Conservation (phyloP, 768 basidiomycete species). For the Lactifluus rugatus region DNA sequence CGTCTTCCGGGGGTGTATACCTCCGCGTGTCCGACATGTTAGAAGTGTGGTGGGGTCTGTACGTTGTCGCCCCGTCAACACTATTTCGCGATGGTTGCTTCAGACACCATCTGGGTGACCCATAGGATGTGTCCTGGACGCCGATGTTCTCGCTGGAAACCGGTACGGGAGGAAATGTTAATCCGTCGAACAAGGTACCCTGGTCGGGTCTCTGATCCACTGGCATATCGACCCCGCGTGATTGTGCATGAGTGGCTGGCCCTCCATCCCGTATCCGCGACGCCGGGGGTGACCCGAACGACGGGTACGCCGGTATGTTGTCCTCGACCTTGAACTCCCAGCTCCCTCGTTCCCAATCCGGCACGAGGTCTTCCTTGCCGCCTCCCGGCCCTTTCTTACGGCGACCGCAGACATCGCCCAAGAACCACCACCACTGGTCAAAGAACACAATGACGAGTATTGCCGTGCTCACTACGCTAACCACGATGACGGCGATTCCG, state of each 20-base stretch:
- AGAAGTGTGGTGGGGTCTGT: not conserved
- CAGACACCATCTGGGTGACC: not conserved
- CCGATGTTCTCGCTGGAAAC: not conserved
- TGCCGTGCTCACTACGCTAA: conserved; percentile 46
- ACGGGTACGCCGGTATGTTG: conserved; percentile 25
- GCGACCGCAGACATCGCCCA: conserved; percentile 41
- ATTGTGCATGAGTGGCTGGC: not conserved
- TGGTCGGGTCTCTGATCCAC: not conserved
- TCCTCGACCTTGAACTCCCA: conserved; percentile 39
- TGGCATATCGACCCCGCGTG: not conserved
- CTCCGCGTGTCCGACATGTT: not conserved
- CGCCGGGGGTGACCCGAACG: conserved; percentile 21
- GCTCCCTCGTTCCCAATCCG: conserved; percentile 52
- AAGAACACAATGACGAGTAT: conserved; percentile 57
- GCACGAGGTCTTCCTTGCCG: conserved; percentile 46
- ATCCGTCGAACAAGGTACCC: not conserved
- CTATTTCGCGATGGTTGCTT: not conserved
- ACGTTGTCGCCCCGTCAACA: not conserved
- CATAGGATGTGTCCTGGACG: not conserved
- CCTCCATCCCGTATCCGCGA: conserved; percentile 2
- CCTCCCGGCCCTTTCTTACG: conserved; percentile 19
- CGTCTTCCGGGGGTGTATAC: conserved; percentile 7
- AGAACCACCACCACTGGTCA: conserved; percentile 59
- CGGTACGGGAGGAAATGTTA: not conserved
- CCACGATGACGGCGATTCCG: conserved; percentile 54